Base-by-base conservation (phyloP, 2,329 filamentous ascomycete genomes). In the Epichloe aotearoae region DNA sequence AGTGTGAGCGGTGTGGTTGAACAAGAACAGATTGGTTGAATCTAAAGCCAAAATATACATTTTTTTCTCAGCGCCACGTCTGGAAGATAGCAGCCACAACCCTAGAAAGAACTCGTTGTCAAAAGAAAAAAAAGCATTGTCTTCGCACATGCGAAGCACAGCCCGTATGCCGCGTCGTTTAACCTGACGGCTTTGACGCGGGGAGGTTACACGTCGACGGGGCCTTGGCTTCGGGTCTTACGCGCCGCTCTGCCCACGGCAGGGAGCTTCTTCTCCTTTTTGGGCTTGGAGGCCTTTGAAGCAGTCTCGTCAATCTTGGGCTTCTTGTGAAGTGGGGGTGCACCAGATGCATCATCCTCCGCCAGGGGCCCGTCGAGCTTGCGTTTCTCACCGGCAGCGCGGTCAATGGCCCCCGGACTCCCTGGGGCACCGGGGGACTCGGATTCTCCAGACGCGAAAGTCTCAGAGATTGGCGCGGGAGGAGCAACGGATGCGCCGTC, bases 141-240 rank as follows among this genome's bases (percentile, higher is more conserved):
- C 36, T 49, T 40, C 37, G 37, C 39, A 34, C 43, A 20, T 44
- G 33, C 33, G n/a, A 17, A 23, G 39, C 30, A 30, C 10, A 30
- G 30, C 30, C 8, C 10, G 11, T 1, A 15, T 10, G 15, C 4
- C 38, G 26, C 26, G 4, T 45, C 26, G 23, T 45, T 11, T 11
- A 17, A 12, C 33, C 11, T 17, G 14, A 15, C 44, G 11, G 34
- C 11, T 36, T 8, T 11, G 45, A 20, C 7, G 20, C 38, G 14
- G 2, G 45, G 19, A 26, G 10, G 19, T 51, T 47, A 59, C 46
- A 54, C 55, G 42, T 68, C 64, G 6, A 61, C 65, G 2, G 66
- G 64, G 0, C 69, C 69, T 55, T 72, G 69, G 52, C 69, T 72
- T 46, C 69, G 63, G 7, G 69, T 72, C 65, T 70, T 71, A 42